These are phyloP conservation scores for Scenedesmus sp. DNA, from an alignment of 163 green algal species.

Conservation along the genomic window DNA sequence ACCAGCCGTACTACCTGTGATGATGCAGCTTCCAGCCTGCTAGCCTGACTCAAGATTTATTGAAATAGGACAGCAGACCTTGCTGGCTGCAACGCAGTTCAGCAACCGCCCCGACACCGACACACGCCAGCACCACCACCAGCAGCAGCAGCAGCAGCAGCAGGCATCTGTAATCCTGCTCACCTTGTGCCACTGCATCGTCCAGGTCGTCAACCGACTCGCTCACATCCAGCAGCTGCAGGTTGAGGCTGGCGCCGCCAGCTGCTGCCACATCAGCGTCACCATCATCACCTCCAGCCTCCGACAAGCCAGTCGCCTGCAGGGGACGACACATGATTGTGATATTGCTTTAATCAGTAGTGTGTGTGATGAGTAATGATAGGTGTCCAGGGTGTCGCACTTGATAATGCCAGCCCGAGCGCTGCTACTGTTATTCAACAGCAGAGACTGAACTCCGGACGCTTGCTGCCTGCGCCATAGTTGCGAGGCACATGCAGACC, in stretches of 20 bases:
- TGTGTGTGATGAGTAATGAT: too few species aligned
- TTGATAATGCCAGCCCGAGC: background rate
- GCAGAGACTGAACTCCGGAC: background rate
- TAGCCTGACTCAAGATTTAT: too few species aligned
- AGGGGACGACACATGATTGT: background rate
- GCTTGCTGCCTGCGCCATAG: background rate
- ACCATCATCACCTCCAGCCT: background rate
- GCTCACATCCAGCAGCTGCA: slow-evolving; percentile 27
- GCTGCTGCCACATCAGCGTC: background rate
- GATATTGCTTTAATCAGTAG: too few species aligned
- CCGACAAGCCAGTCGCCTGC: slow-evolving; percentile 13
- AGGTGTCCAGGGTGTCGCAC: background rate
- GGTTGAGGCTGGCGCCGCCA: background rate
- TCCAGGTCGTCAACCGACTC: slow-evolving; percentile 28
- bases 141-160: background rate
- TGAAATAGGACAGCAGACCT: too few species aligned
- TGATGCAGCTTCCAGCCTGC: too few species aligned
- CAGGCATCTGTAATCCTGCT: background rate
- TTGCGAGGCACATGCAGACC: background rate
- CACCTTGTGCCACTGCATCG: slow-evolving; percentile 8
- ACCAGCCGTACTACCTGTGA: too few species aligned
- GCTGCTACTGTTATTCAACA: background rate
- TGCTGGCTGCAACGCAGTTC: too few species aligned
- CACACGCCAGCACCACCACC: background rate
- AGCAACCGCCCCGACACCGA: too few species aligned